Base-by-base conservation (phyloP, 345 rosid species). In the Ceriops decandra region DNA sequence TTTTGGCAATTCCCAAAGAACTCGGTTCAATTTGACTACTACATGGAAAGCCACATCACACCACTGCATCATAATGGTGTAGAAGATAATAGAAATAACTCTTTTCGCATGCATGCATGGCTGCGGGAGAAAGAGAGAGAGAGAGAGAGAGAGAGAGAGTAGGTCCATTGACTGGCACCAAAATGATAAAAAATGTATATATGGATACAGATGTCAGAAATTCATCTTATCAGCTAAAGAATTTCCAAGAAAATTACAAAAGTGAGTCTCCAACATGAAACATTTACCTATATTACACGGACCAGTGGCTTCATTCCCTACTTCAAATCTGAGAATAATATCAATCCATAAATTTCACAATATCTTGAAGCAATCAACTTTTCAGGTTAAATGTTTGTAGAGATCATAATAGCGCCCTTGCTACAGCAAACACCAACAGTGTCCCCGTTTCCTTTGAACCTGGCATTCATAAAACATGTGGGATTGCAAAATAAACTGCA, bases 291-390 rank as follows among this genome's bases (percentile, higher is more conserved):
- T 33, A 59, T 81, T 77, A 80, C 79, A 68, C 82, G 86, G 86
- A 83, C 86, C 86, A 62, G 74, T 76, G 77, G 86, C 86, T 83
- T 83, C 86, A 83, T 83, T 78, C 86, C 86, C 86, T 32, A 68
- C 67, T 64, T 64, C 84, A 75, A 61, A 68, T 74, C 58, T n/a
- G 21, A 32, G 16, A 42, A 60, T 47, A 68, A 66, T 71, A 76
- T 71, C 65, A 78, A 70, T 56, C 64, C 80, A 60, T 47, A 66
- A 67, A 70, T 75, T 75, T 74, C 70, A 64, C 73, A 63, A 63
- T 51, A 74, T 76, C 68, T 70, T 38, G 52, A 42, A 57, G 66
- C 10, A 58, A 47, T 16, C 19, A 60, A 62, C 36, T 56, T 64
- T 62, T 72, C 69, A 60, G 51, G n/a, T 60, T 73, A 61, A 64